phyloP scores from a whole-genome alignment of 805 yeast species.

The Crinitomyces ghanaensis region DNA sequence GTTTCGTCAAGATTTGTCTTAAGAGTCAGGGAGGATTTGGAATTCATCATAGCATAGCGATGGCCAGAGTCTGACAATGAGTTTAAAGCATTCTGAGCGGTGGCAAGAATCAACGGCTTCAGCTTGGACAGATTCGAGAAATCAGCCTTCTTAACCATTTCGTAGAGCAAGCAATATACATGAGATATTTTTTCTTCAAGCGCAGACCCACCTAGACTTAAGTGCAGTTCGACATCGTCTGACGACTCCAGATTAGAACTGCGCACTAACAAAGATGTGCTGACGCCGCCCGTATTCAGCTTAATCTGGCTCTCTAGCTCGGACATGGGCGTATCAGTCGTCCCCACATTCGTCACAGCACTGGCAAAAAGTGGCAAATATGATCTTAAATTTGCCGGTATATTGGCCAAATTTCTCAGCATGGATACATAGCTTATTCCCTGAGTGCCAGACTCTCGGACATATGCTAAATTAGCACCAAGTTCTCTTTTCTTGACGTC shows the following conservation, averaged over 20 bases:
- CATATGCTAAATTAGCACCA: constrained; percentile 12
- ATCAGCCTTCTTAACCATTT: constrained; percentile 58
- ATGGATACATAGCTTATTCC: constrained; percentile 72
- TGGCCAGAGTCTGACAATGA: constrained; percentile 83
- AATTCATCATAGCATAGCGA: constrained; percentile 58
- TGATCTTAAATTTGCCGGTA: constrained; percentile 54
- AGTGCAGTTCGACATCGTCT: constrained; percentile 39
- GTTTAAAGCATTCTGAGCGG: constrained; percentile 68
- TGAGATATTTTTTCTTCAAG: constrained; percentile 50
- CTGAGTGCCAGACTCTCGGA: constrained; percentile 26
- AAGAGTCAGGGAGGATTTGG: constrained; percentile 55
- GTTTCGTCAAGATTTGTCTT: constrained; percentile 51
- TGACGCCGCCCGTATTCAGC: constrained; percentile 73
- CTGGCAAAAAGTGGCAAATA: constrained; percentile 69
- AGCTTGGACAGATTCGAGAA: constrained; percentile 58
- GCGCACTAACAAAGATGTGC: constrained; percentile 46
- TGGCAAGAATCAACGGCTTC: constrained; percentile 55
- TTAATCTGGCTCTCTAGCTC: constrained; percentile 78
- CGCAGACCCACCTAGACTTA: constrained; percentile 56
- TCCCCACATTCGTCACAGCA: constrained; percentile 82
- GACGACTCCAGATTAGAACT: constrained; percentile 34
- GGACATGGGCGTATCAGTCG: constrained; percentile 55
- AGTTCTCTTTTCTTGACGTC: constrained; percentile 10
- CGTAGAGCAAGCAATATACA: constrained; percentile 55
- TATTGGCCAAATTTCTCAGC: constrained; percentile 42